Evolutionary conservation across 1,139 yeast species (phyloP), one percentile per base, ranked within the genome.

Genomic region (Saccharomyces pastorianus): DNA sequence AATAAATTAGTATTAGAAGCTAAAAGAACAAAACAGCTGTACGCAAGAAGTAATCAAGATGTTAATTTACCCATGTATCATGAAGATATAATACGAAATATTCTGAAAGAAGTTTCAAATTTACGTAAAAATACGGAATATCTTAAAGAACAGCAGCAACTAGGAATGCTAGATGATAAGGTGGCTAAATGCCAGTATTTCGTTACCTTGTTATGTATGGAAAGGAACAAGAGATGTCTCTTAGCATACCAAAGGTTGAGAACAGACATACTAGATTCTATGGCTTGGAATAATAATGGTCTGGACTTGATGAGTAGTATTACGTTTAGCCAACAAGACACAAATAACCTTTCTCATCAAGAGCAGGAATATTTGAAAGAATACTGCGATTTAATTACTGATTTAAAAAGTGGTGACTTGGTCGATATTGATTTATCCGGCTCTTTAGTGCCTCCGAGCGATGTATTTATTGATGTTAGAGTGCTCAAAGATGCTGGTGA

Each of bases 401-500:
- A 84, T 56, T 84, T 85, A 71, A 90, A 89, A 63, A 87, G 95
- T 13, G 67, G 70, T 20, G 79, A 80, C 8, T 84, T 88, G 73
- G 80, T 89, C 0, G 96, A 90, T 60, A 73, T 93, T n/a, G 99
- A 93, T 65, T 73, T 93, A 44, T 81, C 93, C 28, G 98, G 98
- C 0, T 83, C 88, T 31, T 70, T 93, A 61, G 88, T 82, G 46
- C 99, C 99, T 0, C 99, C 99, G 0, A 81, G 81, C 29, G 95
- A 89, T 62, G 86, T 93, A 46, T 93, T 91, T 64, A 87, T 93
- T 11, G 99, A 93, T 66, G 98, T 93, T 3, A 75, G 99, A 53
- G 98, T 93, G 8, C 72, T 93, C 54, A 87, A 87, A 64, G 96
- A 93, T 65, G 98, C 96, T 0, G 99, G 99, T 1, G 98, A 93